Conservation (phyloP, 164 flowering plant genomes). For the Tetrastigma voinierianum region DNA sequence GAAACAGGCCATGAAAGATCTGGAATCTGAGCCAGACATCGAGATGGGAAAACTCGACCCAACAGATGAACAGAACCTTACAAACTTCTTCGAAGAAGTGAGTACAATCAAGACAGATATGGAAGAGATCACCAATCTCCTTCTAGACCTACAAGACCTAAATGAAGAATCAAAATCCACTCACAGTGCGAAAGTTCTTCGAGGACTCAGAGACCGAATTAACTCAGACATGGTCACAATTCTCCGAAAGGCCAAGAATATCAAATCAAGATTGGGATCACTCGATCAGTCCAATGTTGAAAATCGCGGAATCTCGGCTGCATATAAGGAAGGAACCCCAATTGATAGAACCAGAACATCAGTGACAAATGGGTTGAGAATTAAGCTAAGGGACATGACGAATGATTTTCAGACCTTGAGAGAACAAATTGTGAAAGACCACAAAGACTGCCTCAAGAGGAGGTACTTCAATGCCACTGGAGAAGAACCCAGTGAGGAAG, state of each 20-base stretch:
- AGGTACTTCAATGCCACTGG: slow-evolving; percentile 25
- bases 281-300: slow-evolving; percentile 19
- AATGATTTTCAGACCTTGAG: slow-evolving; percentile 28
- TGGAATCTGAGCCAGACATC: slow-evolving; percentile 10
- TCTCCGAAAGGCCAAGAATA: slow-evolving; percentile 22
- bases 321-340: slow-evolving; percentile 22
- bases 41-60: slow-evolving; percentile 22
- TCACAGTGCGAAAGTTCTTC: slow-evolving; percentile 20
- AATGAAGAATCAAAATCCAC: slow-evolving; percentile 24
- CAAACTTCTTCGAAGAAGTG: slow-evolving; percentile 18
- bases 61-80: slow-evolving; percentile 15
- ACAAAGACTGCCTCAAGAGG: slow-evolving; percentile 25
- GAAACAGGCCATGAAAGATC: slow-evolving; percentile 25
- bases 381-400: slow-evolving; percentile 28
- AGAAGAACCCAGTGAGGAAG: slow-evolving; percentile 24
- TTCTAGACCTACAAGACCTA: slow-evolving; percentile 19
- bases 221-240: slow-evolving; percentile 27
- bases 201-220: slow-evolving; percentile 24
- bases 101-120: slow-evolving; percentile 17
- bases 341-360: slow-evolving; percentile 27
- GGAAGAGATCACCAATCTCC: slow-evolving; percentile 28
- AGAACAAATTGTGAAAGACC: slow-evolving; percentile 19
- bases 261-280: slow-evolving; percentile 18
- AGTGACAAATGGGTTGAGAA: slow-evolving; percentile 26
- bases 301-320: slow-evolving; percentile 10